phyloP scores from a whole-genome alignment of 176 grass and related monocot genomes.

The Cenchrus purpureus region DNA sequence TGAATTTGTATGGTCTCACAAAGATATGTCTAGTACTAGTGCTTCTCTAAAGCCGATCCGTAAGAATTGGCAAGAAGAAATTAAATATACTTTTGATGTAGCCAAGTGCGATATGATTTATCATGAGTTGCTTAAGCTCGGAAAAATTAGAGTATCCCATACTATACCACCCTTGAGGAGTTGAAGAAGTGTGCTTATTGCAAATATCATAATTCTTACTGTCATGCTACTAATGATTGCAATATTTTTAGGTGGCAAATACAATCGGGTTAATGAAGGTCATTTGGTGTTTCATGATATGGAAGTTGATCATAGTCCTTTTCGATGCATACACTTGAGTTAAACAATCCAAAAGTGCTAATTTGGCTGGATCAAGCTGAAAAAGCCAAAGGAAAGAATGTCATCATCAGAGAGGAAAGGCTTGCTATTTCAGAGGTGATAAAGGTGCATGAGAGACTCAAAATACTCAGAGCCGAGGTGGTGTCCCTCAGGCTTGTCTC shows the following conservation, averaged over 20 bases:
- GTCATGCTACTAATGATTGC: not conserved
- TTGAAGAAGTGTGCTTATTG: not conserved
- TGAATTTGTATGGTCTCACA: no score
- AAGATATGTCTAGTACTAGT: no score
- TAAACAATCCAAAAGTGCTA: not conserved
- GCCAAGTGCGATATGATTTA: no score
- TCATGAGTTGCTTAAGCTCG: no score
- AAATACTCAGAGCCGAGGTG: no score
- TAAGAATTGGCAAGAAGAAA: no score
- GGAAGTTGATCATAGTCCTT: not conserved
- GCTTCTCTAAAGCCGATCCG: no score
- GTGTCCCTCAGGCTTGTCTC: no score
- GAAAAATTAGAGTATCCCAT: not conserved
- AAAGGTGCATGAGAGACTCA: no score
- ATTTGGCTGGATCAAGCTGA: not conserved
- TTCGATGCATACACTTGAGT: not conserved
- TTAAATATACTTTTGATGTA: no score
- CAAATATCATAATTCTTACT: not conserved
- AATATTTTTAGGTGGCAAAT: no score
- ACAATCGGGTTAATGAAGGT: not conserved
- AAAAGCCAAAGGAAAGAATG: not conserved
- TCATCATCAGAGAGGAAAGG: not conserved
- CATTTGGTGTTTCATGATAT: not conserved
- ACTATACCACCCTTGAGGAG: not conserved
- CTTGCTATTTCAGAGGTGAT: no score